These are phyloP conservation scores for Endoconidiophora polonica DNA, from an alignment of 2,329 filamentous ascomycete species.

Conservation along the genomic window DNA sequence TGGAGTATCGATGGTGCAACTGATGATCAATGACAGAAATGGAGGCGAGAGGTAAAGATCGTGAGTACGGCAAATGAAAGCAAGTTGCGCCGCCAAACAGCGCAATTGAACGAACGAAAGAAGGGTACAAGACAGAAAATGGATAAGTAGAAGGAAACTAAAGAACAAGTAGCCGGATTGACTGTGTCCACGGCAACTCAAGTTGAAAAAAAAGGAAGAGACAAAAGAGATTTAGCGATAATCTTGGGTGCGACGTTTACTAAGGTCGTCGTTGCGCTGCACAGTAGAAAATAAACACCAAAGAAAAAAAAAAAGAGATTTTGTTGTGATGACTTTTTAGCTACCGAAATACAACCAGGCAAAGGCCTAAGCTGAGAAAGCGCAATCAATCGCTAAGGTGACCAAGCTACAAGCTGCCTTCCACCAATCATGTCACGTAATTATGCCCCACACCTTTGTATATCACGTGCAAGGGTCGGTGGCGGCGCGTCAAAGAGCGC, in stretches of 20 bases:
- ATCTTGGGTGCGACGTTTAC: too few relatives aligned
- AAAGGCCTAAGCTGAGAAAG: conserved; percentile 5
- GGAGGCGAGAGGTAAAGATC: neutral
- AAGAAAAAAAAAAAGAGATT: neutral
- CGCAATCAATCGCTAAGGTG: conserved; percentile 7
- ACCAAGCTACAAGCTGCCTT: neutral
- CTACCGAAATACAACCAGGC: neutral
- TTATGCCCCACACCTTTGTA: neutral
- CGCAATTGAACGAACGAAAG: conserved; percentile 2
- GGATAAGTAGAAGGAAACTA: conserved; percentile 1
- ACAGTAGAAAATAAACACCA: neutral
- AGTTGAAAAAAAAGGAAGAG: too few relatives aligned
- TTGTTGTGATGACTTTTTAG: conserved; percentile 2
- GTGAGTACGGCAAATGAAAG: neutral
- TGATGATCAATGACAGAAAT: neutral
- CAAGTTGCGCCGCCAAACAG: neutral
- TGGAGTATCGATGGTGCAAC: neutral
- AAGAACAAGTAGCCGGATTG: neutral
- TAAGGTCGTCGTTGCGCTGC: too few relatives aligned
- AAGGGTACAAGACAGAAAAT: neutral
- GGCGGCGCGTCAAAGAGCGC: conserved; percentile 3
- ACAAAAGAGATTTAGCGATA: too few relatives aligned
- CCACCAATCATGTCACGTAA: conserved; percentile 2
- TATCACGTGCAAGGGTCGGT: conserved; percentile 3
- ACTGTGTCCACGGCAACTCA: too few relatives aligned